Conservation (phyloP, 2,329 filamentous ascomycete genomes). For the Pezicula rhizophila region DNA sequence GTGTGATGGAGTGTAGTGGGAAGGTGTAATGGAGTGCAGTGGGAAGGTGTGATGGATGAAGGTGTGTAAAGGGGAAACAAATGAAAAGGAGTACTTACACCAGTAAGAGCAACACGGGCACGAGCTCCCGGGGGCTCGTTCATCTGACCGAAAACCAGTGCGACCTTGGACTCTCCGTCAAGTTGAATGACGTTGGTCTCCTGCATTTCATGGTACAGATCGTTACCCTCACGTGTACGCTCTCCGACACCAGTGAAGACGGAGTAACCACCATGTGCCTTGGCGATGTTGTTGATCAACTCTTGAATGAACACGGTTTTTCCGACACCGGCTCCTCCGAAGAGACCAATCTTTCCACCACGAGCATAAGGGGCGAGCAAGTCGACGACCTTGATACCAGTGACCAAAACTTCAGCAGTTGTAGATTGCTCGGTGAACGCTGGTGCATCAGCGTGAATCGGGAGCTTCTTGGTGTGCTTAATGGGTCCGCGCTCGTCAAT, state of each 20-base stretch:
- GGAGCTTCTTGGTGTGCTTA: conserved; percentile 79
- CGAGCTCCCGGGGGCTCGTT: conserved; percentile 99
- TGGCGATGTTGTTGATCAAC: conserved; percentile 99
- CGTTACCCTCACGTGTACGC: conserved; percentile 99
- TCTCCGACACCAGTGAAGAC: conserved; percentile 99
- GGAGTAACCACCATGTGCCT: conserved; percentile 99
- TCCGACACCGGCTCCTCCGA: conserved; percentile 99
- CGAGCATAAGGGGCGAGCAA: conserved; percentile 97
- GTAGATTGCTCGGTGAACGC: conserved; percentile 94
- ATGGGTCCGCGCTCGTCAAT: conserved; percentile 99
- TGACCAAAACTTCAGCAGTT: conserved; percentile 90
- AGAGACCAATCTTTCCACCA: conserved; percentile 99
- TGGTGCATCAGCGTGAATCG: conserved; percentile 93
- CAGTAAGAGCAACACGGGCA: conserved; percentile 98
- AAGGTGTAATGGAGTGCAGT: too few species aligned
- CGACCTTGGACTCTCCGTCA: conserved; percentile 98
- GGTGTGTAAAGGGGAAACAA: too few species aligned
- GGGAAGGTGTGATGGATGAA: too few species aligned
- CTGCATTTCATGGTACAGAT: conserved; percentile 99
- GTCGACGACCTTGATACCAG: conserved; percentile 99
- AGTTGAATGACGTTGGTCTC: conserved; percentile 99
- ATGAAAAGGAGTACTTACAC: conserved; percentile 34
- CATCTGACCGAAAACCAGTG: conserved; percentile 99
- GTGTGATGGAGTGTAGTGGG: too few species aligned
- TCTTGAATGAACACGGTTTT: conserved; percentile 99